Percentiles rank a stretch among this genome's conserved stretches.
phyloP scores from a whole-genome alignment of 495 filamentous ascomycete genomes.

The Penicillium atrosanguineum region DNA sequence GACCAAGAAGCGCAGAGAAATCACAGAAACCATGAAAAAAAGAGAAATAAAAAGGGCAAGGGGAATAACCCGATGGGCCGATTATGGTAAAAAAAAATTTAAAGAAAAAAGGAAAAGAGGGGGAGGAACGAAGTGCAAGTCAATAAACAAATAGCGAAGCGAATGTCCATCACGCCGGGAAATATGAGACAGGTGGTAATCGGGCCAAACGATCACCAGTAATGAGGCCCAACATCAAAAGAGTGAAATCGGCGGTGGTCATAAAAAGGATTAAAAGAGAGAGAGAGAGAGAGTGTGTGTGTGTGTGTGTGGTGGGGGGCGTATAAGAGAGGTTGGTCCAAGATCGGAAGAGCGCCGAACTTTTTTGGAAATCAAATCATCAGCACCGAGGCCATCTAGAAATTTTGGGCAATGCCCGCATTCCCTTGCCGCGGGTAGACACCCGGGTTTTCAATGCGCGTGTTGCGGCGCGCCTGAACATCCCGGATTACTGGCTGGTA shows the following conservation, averaged over 20 bases:
- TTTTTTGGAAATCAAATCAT: slow-evolving; percentile 6
- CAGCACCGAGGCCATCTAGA: slow-evolving; percentile 48
- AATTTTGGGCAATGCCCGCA: slow-evolving; percentile 97
- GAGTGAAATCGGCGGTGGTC: slow-evolving; percentile 22
- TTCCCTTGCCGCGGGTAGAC: slow-evolving; percentile 87
- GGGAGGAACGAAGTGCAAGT: slow-evolving; percentile 11
- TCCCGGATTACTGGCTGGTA: slow-evolving; percentile 90
- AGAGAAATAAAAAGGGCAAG: not conserved
- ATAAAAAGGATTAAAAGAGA: slow-evolving; percentile 7
- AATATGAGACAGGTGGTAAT: slow-evolving; percentile 13
- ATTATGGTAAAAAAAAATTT: slow-evolving; percentile 9
- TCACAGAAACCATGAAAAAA: slow-evolving; percentile 1
- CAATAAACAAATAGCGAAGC: slow-evolving; percentile 29
- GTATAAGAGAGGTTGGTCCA: not conserved
- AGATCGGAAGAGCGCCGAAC: slow-evolving; percentile 5
- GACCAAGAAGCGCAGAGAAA: slow-evolving; percentile 3
- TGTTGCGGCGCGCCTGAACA: slow-evolving; percentile 85
- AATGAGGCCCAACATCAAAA: slow-evolving; percentile 12
- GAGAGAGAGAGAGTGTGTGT: not conserved
- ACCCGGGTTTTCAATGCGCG: slow-evolving; percentile 83
- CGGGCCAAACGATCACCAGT: slow-evolving; percentile 10
- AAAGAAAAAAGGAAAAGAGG: slow-evolving; percentile 1
- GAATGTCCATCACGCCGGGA: slow-evolving; percentile 30
- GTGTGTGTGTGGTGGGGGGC: no score
- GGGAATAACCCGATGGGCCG: slow-evolving; percentile 11